Evolutionary conservation across 768 basidiomycete species (phyloP).

Genomic region (Artomyces pyxidatus): DNA sequence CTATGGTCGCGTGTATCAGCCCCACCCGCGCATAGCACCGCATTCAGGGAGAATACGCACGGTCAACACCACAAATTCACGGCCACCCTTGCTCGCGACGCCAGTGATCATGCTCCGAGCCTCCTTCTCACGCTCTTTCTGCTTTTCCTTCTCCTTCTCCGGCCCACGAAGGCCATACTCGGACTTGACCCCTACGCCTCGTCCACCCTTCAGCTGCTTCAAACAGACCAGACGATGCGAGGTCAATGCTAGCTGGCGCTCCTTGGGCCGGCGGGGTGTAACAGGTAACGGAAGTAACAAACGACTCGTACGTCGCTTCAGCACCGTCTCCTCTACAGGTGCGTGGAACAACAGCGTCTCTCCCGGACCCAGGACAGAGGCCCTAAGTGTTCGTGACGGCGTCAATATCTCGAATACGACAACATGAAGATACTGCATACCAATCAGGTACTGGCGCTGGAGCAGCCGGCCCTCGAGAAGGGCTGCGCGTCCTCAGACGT

Average conservation of each 20-base stretch:
- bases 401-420: not conserved
- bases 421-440: constrained; percentile 25
- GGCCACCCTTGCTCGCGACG: constrained; percentile 45
- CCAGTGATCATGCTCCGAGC: constrained; percentile 35
- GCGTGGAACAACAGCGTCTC: constrained; percentile 46
- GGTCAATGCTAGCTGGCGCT: constrained; percentile 49
- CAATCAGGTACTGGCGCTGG: constrained; percentile 30
- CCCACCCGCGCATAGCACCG: not conserved
- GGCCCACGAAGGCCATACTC: constrained; percentile 37
- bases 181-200: constrained; percentile 37
- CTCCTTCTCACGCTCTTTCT: constrained; percentile 43
- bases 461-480: constrained; percentile 41
- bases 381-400: constrained; percentile 16
- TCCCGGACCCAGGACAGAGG: constrained; percentile 31
- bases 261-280: constrained; percentile 40
- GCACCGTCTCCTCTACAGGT: constrained; percentile 43
- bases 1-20: not conserved
- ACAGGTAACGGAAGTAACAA: constrained; percentile 42
- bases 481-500: constrained; percentile 44
- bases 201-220: constrained; percentile 35
- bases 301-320: constrained; percentile 49
- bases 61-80: constrained; percentile 54
- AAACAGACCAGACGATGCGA: constrained; percentile 48
- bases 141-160: constrained; percentile 26
- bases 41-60: constrained; percentile 29